Percentiles rank a stretch among this genome's conserved stretches.
Evolutionary conservation across 192 early-diverging fungal genomes (phyloP).

Genomic region (Geosiphon pyriformis): DNA sequence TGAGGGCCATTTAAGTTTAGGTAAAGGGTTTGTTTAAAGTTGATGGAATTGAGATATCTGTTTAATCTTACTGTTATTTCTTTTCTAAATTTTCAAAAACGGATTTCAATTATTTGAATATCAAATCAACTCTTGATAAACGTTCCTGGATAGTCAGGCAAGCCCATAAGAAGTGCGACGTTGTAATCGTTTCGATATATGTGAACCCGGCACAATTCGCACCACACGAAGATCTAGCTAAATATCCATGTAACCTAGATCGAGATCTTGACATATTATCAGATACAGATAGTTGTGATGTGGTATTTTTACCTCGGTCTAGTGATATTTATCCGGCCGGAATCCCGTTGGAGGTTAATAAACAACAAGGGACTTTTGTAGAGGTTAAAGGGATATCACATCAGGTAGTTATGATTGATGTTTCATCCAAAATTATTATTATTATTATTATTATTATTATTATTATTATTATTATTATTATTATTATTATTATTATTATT

Average conservation of each 20-base stretch:
- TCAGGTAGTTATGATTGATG: constrained; percentile 35
- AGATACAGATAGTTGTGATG: constrained; percentile 45
- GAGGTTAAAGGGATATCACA: constrained; percentile 84
- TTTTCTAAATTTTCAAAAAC: not conserved
- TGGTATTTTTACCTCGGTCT: constrained; percentile 62
- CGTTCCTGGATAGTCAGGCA: too few relatives aligned
- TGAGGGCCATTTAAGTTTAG: constrained; percentile 76
- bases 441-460: not conserved
- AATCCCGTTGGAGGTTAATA: constrained; percentile 68
- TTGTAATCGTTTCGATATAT: constrained; percentile 83
- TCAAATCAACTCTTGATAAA: too few relatives aligned
- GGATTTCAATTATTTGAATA: not conserved
- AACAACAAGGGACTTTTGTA: constrained; percentile 89
- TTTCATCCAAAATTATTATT: not conserved
- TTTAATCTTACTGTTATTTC: too few relatives aligned
- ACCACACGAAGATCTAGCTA: constrained; percentile 85
- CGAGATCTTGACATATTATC: constrained; percentile 67
- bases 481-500: too few relatives aligned
- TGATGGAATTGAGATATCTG: not conserved
- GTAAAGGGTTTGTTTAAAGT: constrained; percentile 30
- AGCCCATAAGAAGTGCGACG: constrained; percentile 57
- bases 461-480: too few relatives aligned
- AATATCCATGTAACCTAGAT: constrained; percentile 84
- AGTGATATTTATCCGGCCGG: constrained; percentile 92
- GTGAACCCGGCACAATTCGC: constrained; percentile 99